Conservation (phyloP, 2,329 filamentous ascomycete genomes). For the Dactylonectria estremocensis region DNA sequence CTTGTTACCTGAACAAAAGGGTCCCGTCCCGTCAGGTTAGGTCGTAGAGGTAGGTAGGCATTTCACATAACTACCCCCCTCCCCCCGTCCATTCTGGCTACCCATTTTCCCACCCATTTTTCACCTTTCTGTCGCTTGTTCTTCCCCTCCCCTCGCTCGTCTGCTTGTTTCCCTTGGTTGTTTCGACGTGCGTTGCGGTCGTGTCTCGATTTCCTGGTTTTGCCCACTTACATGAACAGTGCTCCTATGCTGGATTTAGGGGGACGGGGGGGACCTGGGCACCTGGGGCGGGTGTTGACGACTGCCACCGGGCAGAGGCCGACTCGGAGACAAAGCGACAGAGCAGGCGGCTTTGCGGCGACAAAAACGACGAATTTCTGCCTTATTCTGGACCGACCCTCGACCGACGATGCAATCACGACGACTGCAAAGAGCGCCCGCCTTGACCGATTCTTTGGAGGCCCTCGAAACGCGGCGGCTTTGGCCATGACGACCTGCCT, state of each 20-base stretch:
- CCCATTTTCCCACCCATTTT: slow-evolving; percentile 50
- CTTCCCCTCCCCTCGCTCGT: slow-evolving; percentile 36
- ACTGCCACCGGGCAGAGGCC: slow-evolving; percentile 8
- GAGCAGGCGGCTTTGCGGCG: slow-evolving; percentile 23
- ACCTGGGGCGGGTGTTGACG: slow-evolving; percentile 41
- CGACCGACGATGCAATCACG: slow-evolving; percentile 29
- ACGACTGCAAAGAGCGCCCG: slow-evolving; percentile 35
- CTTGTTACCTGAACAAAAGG: slow-evolving; percentile 37
- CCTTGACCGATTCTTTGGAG: slow-evolving; percentile 43
- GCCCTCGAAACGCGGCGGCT: slow-evolving; percentile 47
- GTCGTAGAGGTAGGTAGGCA: slow-evolving; percentile 43
- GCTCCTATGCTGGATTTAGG: slow-evolving; percentile 43
- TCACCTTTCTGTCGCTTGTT: slow-evolving; percentile 39
- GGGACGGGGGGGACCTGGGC: slow-evolving; percentile 28
- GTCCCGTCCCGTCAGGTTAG: slow-evolving; percentile 39
- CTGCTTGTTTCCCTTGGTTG: slow-evolving; percentile 23
- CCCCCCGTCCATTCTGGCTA: slow-evolving; percentile 52
- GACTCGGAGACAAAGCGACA: slow-evolving; percentile 1
- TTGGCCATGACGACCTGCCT: slow-evolving; percentile 48
- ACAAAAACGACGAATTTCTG: slow-evolving; percentile 25
- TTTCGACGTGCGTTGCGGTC: slow-evolving; percentile 43
- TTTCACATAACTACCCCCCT: slow-evolving; percentile 57
- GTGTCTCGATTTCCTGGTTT: slow-evolving; percentile 32
- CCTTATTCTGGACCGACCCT: slow-evolving; percentile 12
- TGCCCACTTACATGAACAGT: slow-evolving; percentile 47